Conservation (phyloP, 2,329 filamentous ascomycete genomes). For the Cladophialophora exuberans region DNA sequence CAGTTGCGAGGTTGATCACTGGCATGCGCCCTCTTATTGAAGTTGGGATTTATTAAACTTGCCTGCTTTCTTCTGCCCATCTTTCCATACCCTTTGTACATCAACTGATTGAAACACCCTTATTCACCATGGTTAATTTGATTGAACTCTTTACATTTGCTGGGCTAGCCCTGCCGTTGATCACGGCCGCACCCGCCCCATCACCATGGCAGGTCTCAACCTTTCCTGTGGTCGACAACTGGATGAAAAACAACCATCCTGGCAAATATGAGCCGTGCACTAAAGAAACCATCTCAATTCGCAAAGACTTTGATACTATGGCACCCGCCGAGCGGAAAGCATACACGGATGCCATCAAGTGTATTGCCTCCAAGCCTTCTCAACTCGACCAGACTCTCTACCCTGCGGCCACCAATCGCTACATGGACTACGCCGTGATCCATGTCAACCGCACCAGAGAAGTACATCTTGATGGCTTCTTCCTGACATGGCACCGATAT, state of each 20-base stretch:
- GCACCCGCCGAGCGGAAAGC: conserved; percentile 33
- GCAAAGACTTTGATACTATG: conserved; percentile 33
- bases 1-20: no score
- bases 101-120: neutral
- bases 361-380: conserved; percentile 40
- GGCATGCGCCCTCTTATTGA: no score
- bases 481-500: conserved; percentile 52
- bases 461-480: conserved; percentile 42
- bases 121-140: conserved; percentile 23
- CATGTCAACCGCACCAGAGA: conserved; percentile 42
- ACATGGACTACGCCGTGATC: conserved; percentile 46
- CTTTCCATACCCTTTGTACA: neutral
- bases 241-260: conserved; percentile 17
- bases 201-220: conserved; percentile 14
- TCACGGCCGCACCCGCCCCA: conserved; percentile 16
- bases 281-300: conserved; percentile 28
- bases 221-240: conserved; percentile 24
- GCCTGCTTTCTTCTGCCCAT: no score
- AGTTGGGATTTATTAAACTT: no score
- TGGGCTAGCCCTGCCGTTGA: conserved; percentile 22
- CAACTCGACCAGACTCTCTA: conserved; percentile 37
- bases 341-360: conserved; percentile 46
- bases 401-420: conserved; percentile 41
- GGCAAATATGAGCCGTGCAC: conserved; percentile 29
- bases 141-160: conserved; percentile 26